These are phyloP conservation scores for Ceraceosorus bombacis DNA, from an alignment of 1,284 basidiomycete genomes.

Conservation along the genomic window DNA sequence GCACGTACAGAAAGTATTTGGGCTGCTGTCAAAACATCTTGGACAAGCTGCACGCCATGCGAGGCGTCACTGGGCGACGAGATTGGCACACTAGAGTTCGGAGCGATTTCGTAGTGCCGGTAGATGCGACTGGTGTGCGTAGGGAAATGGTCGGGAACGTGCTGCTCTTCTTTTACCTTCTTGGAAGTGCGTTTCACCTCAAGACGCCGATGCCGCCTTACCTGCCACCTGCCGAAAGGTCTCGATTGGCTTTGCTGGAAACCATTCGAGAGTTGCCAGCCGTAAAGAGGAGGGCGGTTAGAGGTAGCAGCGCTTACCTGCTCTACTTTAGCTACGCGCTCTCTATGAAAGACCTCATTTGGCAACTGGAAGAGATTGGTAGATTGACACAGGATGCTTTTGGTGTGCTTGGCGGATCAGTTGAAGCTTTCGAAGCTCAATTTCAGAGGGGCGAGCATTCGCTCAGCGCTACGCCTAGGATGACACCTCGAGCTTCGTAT, in stretches of 20 bases:
- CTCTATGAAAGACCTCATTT: constrained; percentile 60
- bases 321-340: constrained; percentile 56
- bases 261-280: constrained; percentile 60
- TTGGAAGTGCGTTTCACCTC: constrained; percentile 76
- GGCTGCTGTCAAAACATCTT: constrained; percentile 75
- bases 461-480: not conserved
- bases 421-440: constrained; percentile 31
- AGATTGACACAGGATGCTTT: constrained; percentile 31
- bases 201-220: constrained; percentile 90
- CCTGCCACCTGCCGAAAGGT: constrained; percentile 79
- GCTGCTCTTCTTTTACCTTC: constrained; percentile 78
- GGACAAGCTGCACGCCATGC: constrained; percentile 73
- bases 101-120: constrained; percentile 68
- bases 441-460: constrained; percentile 12
- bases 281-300: constrained; percentile 60
- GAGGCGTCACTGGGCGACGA: constrained; percentile 83
- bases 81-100: constrained; percentile 80
- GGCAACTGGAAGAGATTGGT: constrained; percentile 29
- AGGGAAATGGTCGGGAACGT: constrained; percentile 85
- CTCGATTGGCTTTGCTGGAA: constrained; percentile 63
- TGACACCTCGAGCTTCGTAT: not conserved
- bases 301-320: constrained; percentile 59
- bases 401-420: constrained; percentile 35
- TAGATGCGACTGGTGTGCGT: constrained; percentile 57
- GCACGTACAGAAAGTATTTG: constrained; percentile 74